Percentiles rank a stretch among this genome's conserved stretches.
phyloP scores from a whole-genome alignment of 805 yeast genomes.

The Starmerella potacharoeniae region DNA sequence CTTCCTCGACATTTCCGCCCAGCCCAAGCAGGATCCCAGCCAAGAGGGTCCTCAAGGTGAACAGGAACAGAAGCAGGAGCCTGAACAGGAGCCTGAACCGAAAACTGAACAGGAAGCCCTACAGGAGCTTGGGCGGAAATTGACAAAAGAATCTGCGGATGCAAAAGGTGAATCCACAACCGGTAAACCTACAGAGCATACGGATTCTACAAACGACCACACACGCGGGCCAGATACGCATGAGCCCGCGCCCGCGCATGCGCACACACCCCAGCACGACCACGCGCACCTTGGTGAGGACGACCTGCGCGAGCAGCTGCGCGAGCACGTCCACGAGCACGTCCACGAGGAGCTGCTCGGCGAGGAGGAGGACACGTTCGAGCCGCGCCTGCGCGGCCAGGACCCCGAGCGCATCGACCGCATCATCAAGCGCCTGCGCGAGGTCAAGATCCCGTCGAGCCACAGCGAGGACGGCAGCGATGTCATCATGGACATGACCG shows the following conservation, averaged over 20 bases:
- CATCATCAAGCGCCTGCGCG: constrained; percentile 23
- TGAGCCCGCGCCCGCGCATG: no score
- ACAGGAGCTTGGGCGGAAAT: neutral
- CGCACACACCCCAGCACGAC: neutral
- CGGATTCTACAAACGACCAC: no score
- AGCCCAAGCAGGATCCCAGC: neutral
- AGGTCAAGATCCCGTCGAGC: constrained; percentile 74
- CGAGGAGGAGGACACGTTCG: constrained; percentile 8
- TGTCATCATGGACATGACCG: constrained; percentile 83
- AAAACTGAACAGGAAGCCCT: neutral
- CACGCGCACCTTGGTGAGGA: neutral
- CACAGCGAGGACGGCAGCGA: constrained; percentile 76
- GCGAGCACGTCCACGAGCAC: no score
- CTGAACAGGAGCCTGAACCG: neutral
- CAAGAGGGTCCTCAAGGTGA: neutral
- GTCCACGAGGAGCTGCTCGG: neutral
- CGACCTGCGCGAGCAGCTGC: no score
- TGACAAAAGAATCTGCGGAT: no score
- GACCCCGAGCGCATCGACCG: constrained; percentile 22
- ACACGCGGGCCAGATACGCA: no score
- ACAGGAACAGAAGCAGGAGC: neutral
- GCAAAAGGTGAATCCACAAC: no score
- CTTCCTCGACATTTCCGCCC: constrained; percentile 17
- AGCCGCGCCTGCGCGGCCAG: constrained; percentile 17
- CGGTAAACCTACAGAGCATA: no score